These are phyloP conservation scores for Russula griseocarnosa DNA, from an alignment of 768 basidiomycete genomes.

Conservation along the genomic window DNA sequence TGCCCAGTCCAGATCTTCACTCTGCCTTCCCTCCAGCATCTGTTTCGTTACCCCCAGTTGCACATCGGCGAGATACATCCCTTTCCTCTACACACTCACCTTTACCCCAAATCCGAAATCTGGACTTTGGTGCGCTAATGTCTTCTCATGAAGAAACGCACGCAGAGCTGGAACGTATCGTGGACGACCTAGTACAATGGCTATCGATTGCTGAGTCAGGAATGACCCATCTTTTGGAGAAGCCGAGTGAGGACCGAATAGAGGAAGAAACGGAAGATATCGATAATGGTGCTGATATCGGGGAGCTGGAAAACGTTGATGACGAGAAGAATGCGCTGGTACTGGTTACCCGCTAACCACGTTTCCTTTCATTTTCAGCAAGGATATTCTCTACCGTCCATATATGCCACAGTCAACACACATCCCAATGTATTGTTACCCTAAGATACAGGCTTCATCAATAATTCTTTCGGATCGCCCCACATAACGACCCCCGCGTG, in stretches of 20 bases:
- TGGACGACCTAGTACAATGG: slow-evolving; percentile 76
- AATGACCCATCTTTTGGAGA: slow-evolving; percentile 61
- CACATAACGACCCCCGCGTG: not conserved
- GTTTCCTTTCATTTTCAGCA: not conserved
- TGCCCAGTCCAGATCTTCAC: slow-evolving; percentile 17
- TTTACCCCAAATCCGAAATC: slow-evolving; percentile 49
- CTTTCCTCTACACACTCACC: slow-evolving; percentile 23
- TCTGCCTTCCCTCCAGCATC: slow-evolving; percentile 17
- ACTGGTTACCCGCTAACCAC: slow-evolving; percentile 18
- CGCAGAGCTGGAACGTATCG: slow-evolving; percentile 62
- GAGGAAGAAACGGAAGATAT: slow-evolving; percentile 59
- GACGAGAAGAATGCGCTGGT: slow-evolving; percentile 13
- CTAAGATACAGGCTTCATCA: slow-evolving; percentile 4
- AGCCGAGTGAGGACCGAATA: slow-evolving; percentile 48
- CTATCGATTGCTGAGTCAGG: slow-evolving; percentile 70
- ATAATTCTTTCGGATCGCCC: not conserved
- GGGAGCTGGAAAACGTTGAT: not conserved
- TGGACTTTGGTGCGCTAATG: slow-evolving; percentile 62
- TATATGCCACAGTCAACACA: not conserved
- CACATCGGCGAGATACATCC: slow-evolving; percentile 29
- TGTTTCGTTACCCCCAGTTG: slow-evolving; percentile 28
- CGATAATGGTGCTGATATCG: slow-evolving; percentile 1
- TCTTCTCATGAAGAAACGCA: slow-evolving; percentile 57
- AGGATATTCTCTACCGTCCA: not conserved
- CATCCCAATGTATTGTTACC: slow-evolving; percentile 4